Conservation (phyloP, 2,329 filamentous ascomycete species). For the Phyllosticta paracitricarpa region DNA sequence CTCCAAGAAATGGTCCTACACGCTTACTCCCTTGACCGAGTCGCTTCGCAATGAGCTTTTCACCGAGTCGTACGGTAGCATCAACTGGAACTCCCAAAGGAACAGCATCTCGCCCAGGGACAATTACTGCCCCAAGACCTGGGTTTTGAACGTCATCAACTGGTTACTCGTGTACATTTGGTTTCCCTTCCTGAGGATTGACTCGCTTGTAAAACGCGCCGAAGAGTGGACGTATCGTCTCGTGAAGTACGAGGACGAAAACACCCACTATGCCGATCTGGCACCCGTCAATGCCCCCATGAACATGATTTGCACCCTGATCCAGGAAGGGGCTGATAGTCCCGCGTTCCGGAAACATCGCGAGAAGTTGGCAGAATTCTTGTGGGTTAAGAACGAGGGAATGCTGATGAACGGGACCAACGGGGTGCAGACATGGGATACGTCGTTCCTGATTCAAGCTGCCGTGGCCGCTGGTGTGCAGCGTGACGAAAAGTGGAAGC, state of each 20-base stretch:
- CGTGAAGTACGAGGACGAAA: conserved; percentile 83
- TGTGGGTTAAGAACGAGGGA: conserved; percentile 88
- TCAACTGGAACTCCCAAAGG: conserved; percentile 67
- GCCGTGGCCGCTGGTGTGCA: conserved; percentile 69
- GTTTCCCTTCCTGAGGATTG: conserved; percentile 64
- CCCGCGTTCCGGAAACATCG: conserved; percentile 64
- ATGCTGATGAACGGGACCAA: conserved; percentile 96
- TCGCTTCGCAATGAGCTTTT: conserved; percentile 75
- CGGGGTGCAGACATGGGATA: conserved; percentile 97
- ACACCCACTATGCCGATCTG: conserved; percentile 77
- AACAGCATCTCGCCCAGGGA: conserved; percentile 73
- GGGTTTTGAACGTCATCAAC: conserved; percentile 69
- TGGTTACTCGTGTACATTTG: conserved; percentile 71
- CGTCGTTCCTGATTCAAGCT: conserved; percentile 77
- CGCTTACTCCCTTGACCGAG: conserved; percentile 62
- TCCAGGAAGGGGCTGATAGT: conserved; percentile 69
- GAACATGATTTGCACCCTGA: conserved; percentile 80
- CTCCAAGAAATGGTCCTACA: conserved; percentile 70
- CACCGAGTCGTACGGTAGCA: conserved; percentile 63
- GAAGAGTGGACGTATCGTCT: conserved; percentile 76
- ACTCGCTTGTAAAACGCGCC: conserved; percentile 56
- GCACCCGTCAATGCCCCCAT: conserved; percentile 85
- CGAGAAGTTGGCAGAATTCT: conserved; percentile 71
- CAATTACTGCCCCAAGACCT: conserved; percentile 89
- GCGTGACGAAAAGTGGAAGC: conserved; percentile 64